Base-by-base conservation (phyloP, 208 protist genomes). In the Trypanosoma rangeli region DNA sequence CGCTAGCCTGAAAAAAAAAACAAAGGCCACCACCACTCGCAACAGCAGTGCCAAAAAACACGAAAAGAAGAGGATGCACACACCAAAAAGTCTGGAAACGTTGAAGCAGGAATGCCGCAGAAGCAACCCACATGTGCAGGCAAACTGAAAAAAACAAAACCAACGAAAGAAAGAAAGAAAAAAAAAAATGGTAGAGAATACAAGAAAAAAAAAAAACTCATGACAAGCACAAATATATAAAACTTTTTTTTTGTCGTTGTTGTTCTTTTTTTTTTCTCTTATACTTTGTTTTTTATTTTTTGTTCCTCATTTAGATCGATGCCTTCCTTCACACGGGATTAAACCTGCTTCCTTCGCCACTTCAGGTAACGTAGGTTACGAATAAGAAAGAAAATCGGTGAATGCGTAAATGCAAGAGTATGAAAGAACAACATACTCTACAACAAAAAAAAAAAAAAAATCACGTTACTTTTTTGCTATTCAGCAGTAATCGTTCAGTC, bases 201-300 rank as follows among this genome's bases (percentile, higher is more conserved):
- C 10, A 13, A 42, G 10, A 42, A 42, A 42, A 42, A 42, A 42
- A 42, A 42, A 42, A 42, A 42, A 42, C n/a, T n/a, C n/a, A n/a
- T n/a, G n/a, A n/a, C n/a, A n/a, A n/a, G n/a, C n/a, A n/a, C n/a
- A n/a, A n/a, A n/a, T n/a, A n/a, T n/a, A 42, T 13, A 42, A 42
- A 10, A 4, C 10, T 42, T 42, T 42, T 42, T 42, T 42, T 42
- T 42, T 42, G 37, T 42, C 10, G 37, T 42, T 42, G 37, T 42
- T 42, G 37, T 42, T 42, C 3, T 35, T 16, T 33, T 66, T 31
- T 10, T 49, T 33, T 61, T 73, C 37, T 33, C 37, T 64, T 42
- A 33, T 5, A 59, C 62, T 35, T 64, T 60, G 2, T 71, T 0
- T 18, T 31, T 58, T 61, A 54, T 53, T 50, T 74, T 73, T 70